phyloP scores from a whole-genome alignment of 1,284 basidiomycete genomes.

The Puccinia horiana region DNA sequence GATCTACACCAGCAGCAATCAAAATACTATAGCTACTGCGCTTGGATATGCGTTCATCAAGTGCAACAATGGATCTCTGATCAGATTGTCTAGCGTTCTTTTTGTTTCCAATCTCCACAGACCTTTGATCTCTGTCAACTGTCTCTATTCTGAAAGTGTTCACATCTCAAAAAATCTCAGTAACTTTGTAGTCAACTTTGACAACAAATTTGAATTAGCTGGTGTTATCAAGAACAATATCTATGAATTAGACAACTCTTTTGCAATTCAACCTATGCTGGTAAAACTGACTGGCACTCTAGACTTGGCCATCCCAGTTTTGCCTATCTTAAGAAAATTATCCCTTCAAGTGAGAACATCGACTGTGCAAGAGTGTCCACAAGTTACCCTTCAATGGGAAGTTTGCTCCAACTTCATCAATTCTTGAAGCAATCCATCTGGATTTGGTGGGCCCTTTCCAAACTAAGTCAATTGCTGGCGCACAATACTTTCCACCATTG shows the following conservation, averaged over 20 bases:
- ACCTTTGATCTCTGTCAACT: background rate
- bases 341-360: background rate
- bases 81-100: background rate
- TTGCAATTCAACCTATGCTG: background rate
- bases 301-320: background rate
- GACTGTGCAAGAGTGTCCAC: background rate
- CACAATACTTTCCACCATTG: background rate
- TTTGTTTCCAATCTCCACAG: background rate
- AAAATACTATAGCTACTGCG: background rate
- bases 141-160: background rate
- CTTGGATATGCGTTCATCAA: background rate
- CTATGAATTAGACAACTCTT: too few species aligned
- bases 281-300: background rate
- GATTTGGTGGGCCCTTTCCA: background rate
- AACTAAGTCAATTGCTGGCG: background rate
- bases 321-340: background rate
- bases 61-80: too few species aligned
- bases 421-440: constrained; percentile 7
- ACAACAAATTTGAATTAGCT: too few species aligned
- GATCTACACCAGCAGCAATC: background rate
- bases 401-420: background rate
- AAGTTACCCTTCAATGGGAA: background rate
- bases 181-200: background rate
- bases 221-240: too few species aligned
- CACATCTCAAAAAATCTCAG: background rate